phyloP scores from a whole-genome alignment of 192 early-diverging fungal species.

The Lobosporangium transversale region DNA sequence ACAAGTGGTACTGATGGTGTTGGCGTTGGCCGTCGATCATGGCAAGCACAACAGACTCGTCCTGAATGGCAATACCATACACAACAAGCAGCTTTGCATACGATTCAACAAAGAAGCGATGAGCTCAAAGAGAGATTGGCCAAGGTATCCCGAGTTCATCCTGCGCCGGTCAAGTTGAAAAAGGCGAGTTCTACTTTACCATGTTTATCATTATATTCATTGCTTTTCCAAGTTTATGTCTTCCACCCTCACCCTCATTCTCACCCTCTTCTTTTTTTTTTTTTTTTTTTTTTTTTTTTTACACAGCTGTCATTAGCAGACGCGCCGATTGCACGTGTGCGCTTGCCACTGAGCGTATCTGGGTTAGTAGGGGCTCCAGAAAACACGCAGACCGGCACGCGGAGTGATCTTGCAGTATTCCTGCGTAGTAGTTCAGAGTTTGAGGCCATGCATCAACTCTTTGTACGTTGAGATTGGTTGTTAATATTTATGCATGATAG shows the following conservation, averaged over 20 bases:
- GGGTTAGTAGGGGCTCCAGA: slow-evolving; percentile 31
- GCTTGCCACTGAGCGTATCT: slow-evolving; percentile 33
- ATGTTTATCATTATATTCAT: no score
- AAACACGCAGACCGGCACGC: neutral
- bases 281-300: neutral
- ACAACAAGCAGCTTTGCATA: slow-evolving; percentile 64
- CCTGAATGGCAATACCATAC: slow-evolving; percentile 66
- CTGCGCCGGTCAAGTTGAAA: slow-evolving; percentile 31
- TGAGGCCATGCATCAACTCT: slow-evolving; percentile 50
- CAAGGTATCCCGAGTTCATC: slow-evolving; percentile 30
- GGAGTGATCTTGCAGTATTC: slow-evolving; percentile 45
- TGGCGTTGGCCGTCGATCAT: slow-evolving; percentile 41
- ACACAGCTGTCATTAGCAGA: slow-evolving; percentile 39
- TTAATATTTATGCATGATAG: no score
- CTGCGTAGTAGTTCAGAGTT: slow-evolving; percentile 40
- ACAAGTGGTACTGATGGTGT: neutral
- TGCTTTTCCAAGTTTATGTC: no score
- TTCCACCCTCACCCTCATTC: no score
- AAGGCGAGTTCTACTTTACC: slow-evolving; percentile 38
- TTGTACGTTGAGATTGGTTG: slow-evolving; percentile 50
- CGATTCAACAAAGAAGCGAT: slow-evolving; percentile 61
- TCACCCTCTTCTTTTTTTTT: no score
- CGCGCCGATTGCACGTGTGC: slow-evolving; percentile 41
- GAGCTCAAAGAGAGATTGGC: slow-evolving; percentile 56
- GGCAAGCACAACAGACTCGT: slow-evolving; percentile 57